Conservation (phyloP, 2,329 filamentous ascomycete species). For the Pyrenochaeta sp. region DNA sequence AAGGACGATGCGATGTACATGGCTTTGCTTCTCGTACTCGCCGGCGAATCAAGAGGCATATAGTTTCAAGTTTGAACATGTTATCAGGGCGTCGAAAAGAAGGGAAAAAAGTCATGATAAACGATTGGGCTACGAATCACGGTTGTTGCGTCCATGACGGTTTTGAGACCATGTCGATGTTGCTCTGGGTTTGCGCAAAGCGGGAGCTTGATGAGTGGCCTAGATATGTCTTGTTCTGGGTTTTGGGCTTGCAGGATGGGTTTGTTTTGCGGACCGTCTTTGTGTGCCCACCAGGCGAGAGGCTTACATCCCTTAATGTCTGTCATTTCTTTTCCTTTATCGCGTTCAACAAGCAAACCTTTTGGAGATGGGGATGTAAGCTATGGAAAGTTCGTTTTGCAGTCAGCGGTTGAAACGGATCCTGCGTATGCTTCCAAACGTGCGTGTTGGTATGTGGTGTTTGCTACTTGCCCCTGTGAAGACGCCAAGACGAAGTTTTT, state of each 20-base stretch:
- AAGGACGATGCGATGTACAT: conserved; percentile 19
- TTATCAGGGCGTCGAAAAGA: conserved; percentile 14
- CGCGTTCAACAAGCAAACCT: conserved; percentile 31
- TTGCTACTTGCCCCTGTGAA: background rate
- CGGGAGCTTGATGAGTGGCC: conserved; percentile 1
- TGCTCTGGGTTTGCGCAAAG: conserved; percentile 21
- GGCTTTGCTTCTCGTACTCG: conserved; percentile 30
- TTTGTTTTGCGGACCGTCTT: conserved; percentile 25
- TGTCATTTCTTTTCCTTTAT: conserved; percentile 37
- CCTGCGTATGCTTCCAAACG: conserved; percentile 17
- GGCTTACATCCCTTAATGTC: conserved; percentile 31
- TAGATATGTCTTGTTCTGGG: conserved; percentile 1
- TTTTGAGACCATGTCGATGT: conserved; percentile 19
- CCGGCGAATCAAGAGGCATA: conserved; percentile 34
- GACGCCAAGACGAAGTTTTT: background rate
- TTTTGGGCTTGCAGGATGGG: conserved; percentile 13
- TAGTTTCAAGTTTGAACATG: conserved; percentile 18
- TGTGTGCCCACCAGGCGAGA: conserved; percentile 11
- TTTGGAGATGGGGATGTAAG: conserved; percentile 34
- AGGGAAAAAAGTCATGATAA: conserved; percentile 30
- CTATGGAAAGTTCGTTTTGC: conserved; percentile 19
- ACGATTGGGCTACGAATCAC: conserved; percentile 32
- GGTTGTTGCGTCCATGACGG: conserved; percentile 28
- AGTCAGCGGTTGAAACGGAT: conserved; percentile 22
- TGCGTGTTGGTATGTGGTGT: background rate